These are phyloP conservation scores for Penicillium bovifimosum DNA, from an alignment of 495 filamentous ascomycete species.

Conservation along the genomic window DNA sequence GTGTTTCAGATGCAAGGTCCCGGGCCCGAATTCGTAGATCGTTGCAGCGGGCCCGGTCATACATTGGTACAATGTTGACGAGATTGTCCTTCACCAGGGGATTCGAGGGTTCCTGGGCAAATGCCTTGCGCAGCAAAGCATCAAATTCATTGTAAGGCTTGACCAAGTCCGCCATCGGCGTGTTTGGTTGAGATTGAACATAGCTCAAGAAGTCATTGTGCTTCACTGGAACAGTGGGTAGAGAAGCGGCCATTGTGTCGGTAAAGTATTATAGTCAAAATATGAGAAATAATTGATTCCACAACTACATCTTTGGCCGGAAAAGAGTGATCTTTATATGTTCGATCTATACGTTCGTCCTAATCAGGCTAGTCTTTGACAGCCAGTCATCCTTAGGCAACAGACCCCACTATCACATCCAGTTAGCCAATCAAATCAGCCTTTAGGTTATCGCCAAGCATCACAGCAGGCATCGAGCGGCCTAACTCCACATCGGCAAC, in stretches of 20 bases:
- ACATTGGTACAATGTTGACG: conserved; percentile 67
- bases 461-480: no score
- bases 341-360: no score
- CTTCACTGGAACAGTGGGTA: neutral
- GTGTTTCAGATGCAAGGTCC: conserved; percentile 51
- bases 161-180: conserved; percentile 51
- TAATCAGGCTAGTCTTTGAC: no score
- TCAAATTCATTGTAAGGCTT: conserved; percentile 67
- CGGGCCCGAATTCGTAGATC: conserved; percentile 59
- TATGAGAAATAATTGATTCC: no score
- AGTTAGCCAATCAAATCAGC: no score
- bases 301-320: no score
- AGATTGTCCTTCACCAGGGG: conserved; percentile 51
- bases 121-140: conserved; percentile 59
- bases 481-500: no score
- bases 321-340: no score
- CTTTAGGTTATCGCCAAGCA: no score
- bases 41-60: conserved; percentile 47
- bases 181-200: neutral
- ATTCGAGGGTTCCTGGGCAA: conserved; percentile 62
- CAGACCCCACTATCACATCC: no score
- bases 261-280: no score
- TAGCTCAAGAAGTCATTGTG: conserved; percentile 1
- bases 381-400: no score
- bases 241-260: neutral